These are phyloP conservation scores for Candida qinlingensis DNA, from an alignment of 805 yeast species.

Conservation along the genomic window DNA sequence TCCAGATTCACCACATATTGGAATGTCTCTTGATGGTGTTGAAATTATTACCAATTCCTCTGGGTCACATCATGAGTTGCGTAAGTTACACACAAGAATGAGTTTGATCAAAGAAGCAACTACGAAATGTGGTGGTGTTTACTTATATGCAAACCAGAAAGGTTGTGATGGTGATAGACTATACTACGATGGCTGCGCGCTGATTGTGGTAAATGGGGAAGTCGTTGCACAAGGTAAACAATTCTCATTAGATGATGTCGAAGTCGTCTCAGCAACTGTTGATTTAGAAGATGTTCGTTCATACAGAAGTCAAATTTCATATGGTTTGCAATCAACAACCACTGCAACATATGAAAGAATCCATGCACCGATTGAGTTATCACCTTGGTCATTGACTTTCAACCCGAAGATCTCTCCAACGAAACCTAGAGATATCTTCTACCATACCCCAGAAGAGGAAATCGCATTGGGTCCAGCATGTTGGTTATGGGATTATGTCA, in stretches of 20 bases:
- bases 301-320: conserved; percentile 68
- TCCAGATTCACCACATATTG: conserved; percentile 91
- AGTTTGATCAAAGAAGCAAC: conserved; percentile 88
- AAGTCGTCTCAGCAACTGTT: conserved; percentile 91
- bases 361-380: conserved; percentile 57
- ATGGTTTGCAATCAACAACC: conserved; percentile 31
- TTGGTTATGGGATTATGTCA: conserved; percentile 97
- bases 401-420: conserved; percentile 62
- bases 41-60: conserved; percentile 93
- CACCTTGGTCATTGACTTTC: conserved; percentile 55
- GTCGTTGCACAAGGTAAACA: conserved; percentile 93
- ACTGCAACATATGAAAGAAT: conserved; percentile 40
- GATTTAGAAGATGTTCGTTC: conserved; percentile 88
- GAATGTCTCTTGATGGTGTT: conserved; percentile 92
- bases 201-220: conserved; percentile 87
- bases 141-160: conserved; percentile 87
- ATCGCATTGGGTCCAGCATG: conserved; percentile 98
- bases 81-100: conserved; percentile 83
- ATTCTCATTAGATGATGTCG: conserved; percentile 86
- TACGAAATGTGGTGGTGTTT: conserved; percentile 93
- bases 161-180: conserved; percentile 98
- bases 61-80: conserved; percentile 95
- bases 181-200: conserved; percentile 95
- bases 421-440: conserved; percentile 40
- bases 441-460: conserved; percentile 89